phyloP scores from a whole-genome alignment of 139 green algal genomes.

The Coccomyxa sp. region DNA sequence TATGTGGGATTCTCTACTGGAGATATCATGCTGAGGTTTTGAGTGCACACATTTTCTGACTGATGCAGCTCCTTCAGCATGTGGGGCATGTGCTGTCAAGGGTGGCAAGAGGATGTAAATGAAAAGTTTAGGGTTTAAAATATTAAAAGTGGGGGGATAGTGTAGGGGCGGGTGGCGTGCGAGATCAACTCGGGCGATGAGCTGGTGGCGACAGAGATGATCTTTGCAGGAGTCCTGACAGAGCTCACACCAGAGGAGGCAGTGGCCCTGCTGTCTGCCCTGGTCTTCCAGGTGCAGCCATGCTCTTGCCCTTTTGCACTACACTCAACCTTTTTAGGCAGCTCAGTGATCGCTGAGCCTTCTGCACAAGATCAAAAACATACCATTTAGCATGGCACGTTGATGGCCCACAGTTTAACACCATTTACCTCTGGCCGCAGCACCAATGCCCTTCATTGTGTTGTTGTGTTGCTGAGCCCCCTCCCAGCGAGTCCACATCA shows the following conservation, averaged over 20 bases:
- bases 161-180: slow-evolving; percentile 78
- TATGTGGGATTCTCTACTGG: too few relatives aligned
- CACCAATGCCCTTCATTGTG: too few relatives aligned
- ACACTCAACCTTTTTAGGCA: background rate
- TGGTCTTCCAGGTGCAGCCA: slow-evolving; percentile 87
- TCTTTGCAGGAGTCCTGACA: slow-evolving; percentile 80
- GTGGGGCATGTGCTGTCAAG: too few relatives aligned
- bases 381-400: background rate
- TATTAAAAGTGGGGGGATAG: background rate
- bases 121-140: background rate
- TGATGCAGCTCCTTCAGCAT: too few relatives aligned
- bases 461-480: too few relatives aligned
- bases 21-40: too few relatives aligned
- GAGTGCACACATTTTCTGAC: too few relatives aligned
- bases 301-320: background rate
- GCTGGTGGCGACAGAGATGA: slow-evolving; percentile 86
- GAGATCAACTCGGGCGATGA: slow-evolving; percentile 92
- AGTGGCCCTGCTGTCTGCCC: slow-evolving; percentile 81
- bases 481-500: too few relatives aligned
- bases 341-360: background rate
- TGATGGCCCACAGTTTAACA: too few relatives aligned
- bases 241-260: slow-evolving; percentile 79
- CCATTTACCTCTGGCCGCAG: too few relatives aligned
- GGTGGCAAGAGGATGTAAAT: too few relatives aligned
- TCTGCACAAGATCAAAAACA: slow-evolving; percentile 1